Evolutionary conservation across 805 yeast genomes (phyloP), one percentile per base, ranked within the genome.

Genomic region (Zygosaccharomyces lentus): DNA sequence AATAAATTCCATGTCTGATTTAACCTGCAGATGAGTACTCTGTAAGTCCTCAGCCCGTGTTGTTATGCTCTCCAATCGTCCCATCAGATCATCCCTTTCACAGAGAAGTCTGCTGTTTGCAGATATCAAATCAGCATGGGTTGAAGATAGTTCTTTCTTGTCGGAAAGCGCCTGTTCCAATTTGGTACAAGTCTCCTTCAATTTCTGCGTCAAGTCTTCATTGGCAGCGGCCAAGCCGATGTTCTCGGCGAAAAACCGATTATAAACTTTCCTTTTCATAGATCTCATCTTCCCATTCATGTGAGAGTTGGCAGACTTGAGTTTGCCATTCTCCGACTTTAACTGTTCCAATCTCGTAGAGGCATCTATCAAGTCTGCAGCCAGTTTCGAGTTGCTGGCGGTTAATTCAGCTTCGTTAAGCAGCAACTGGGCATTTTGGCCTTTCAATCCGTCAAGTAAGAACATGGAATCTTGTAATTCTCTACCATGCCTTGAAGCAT

Each of bases 191-290:
- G 29, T 19, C 16, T 37, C 31, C 10, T 25, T 34, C 25, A 38
- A 26, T 16, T 38, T 26, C 8, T 38, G 16, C 8, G 26, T 12
- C 13, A 38, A 38, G 12, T 38, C 41, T 12, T 26, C 41, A 15
- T 38, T 26, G 17, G 8, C 16, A 7, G 34, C 19, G 6, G 24
- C 12, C 34, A 38, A 38, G 6, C 7, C 15, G 10, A 38, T 12
- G 12, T 38, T 38, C 27, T 38, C 26, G 8, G 17, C 41, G 24
- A 38, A 38, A 31, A 15, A 38, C 13, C 16, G 41, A 26, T 23
- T 38, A 23, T 38, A 38, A 10, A 12, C 34, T 23, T 16, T 26
- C 23, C 27, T 38, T 17, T 38, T 38, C 34, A 27, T 27, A n/a
- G 24, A 38, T 17, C 17, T 38, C 34, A 38, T 27, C 27, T 38